Evolutionary conservation across 371 early-diverging fungal species (phyloP).

Genomic region (Mucor racemosus): DNA sequence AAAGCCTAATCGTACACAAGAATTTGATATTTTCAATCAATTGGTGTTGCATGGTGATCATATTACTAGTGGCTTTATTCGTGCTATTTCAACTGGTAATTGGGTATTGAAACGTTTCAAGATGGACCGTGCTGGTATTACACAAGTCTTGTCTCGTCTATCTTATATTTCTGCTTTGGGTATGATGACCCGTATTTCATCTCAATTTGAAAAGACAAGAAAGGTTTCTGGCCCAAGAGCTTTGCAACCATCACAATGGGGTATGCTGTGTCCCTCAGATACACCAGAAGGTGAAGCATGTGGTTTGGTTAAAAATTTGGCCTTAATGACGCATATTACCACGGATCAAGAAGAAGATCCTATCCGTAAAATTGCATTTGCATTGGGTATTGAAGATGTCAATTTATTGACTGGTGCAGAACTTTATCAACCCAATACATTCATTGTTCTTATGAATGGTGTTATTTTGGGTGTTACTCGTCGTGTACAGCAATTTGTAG

Average conservation of each 20-base stretch:
- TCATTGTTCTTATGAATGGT: constrained; percentile 94
- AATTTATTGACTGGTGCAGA: constrained; percentile 84
- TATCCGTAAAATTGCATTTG: constrained; percentile 75
- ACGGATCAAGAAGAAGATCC: constrained; percentile 91
- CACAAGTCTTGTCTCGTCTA: constrained; percentile 96
- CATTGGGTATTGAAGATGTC: constrained; percentile 91
- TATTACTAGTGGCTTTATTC: constrained; percentile 95
- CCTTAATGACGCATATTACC: constrained; percentile 99
- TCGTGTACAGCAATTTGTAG: constrained; percentile 77
- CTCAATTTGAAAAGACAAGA: constrained; percentile 99
- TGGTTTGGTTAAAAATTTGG: constrained; percentile 99
- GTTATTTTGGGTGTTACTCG: constrained; percentile 88
- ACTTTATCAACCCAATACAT: constrained; percentile 74
- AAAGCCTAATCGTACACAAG: constrained; percentile 91
- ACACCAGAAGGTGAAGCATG: constrained; percentile 99
- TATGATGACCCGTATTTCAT: constrained; percentile 99
- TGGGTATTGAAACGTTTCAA: constrained; percentile 99
- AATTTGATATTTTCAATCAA: constrained; percentile 95
- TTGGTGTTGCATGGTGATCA: constrained; percentile 85
- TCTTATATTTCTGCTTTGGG: constrained; percentile 98
- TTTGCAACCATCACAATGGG: constrained; percentile 99
- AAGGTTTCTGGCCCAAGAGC: constrained; percentile 99
- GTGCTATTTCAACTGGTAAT: constrained; percentile 99
- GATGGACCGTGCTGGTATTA: constrained; percentile 99
- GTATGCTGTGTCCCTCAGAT: constrained; percentile 99